A percentile compares a stretch with the other conserved stretches of the same genome.
These are phyloP conservation scores for Fusarium transvaalense DNA, from an alignment of 2,329 filamentous ascomycete species.

Conservation along the genomic window DNA sequence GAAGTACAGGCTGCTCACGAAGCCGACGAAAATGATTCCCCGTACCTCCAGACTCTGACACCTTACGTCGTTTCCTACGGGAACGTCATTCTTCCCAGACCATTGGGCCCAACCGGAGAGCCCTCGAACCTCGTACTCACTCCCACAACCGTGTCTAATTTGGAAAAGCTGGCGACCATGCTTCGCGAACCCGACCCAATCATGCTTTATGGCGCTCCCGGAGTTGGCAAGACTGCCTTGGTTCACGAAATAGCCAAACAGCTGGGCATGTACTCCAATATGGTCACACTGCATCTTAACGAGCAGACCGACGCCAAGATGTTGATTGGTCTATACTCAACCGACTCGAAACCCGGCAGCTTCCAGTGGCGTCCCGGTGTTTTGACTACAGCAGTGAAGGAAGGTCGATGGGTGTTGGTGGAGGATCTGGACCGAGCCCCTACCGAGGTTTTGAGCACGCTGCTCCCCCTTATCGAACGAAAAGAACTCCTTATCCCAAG, in stretches of 20 bases:
- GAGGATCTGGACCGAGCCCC: constrained; percentile 97
- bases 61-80: constrained; percentile 74
- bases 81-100: constrained; percentile 74
- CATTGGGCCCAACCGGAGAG: constrained; percentile 61
- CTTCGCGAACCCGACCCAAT: constrained; percentile 78
- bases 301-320: constrained; percentile 99
- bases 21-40: constrained; percentile 14
- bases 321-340: constrained; percentile 93
- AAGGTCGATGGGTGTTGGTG: constrained; percentile 96
- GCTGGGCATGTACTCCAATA: constrained; percentile 81
- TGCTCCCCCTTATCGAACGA: constrained; percentile 91
- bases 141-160: constrained; percentile 77
- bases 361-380: constrained; percentile 95
- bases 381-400: constrained; percentile 90
- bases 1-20: constrained; percentile 50
- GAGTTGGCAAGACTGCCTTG: constrained; percentile 90
- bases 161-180: constrained; percentile 75
- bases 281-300: constrained; percentile 96
- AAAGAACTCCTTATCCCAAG: constrained; percentile 92
- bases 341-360: constrained; percentile 85
- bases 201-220: constrained; percentile 83
- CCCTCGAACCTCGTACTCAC: constrained; percentile 74
- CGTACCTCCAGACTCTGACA: constrained; percentile 63
- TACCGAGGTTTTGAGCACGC: constrained; percentile 91
- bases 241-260: constrained; percentile 84